These are phyloP conservation scores for Phytophthora pinifolia DNA, from an alignment of 352 stramenopile genomes.

Conservation along the genomic window DNA sequence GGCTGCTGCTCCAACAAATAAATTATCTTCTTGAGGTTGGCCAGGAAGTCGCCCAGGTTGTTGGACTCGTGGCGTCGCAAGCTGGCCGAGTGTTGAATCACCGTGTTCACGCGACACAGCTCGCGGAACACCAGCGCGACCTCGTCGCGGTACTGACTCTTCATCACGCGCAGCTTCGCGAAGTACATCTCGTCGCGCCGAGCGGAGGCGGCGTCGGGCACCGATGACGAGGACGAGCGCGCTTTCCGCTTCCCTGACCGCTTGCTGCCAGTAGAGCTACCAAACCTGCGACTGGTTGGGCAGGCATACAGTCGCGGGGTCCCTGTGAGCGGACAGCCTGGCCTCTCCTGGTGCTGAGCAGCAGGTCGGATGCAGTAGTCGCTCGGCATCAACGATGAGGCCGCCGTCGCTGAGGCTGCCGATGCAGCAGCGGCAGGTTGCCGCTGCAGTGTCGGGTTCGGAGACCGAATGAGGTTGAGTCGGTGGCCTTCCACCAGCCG, in stretches of 20 bases:
- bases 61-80: slow-evolving; percentile 77
- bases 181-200: slow-evolving; percentile 67
- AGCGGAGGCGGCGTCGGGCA: slow-evolving; percentile 3
- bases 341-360: slow-evolving; percentile 3
- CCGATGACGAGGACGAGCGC: slow-evolving; percentile 15
- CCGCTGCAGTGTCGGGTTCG: slow-evolving; percentile 9
- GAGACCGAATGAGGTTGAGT: slow-evolving; percentile 26
- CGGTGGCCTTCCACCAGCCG: slow-evolving; percentile 29
- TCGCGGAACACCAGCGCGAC: slow-evolving; percentile 80
- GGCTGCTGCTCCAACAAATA: slow-evolving; percentile 86
- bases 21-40: slow-evolving; percentile 90
- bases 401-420: not conserved
- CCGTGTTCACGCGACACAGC: slow-evolving; percentile 75
- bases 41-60: slow-evolving; percentile 78
- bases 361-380: slow-evolving; percentile 13
- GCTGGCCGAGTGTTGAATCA: slow-evolving; percentile 79
- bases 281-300: slow-evolving; percentile 14
- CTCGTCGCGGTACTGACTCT: slow-evolving; percentile 75
- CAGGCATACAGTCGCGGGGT: slow-evolving; percentile 9
- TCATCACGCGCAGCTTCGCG: slow-evolving; percentile 65
- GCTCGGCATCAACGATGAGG: slow-evolving; percentile 14
- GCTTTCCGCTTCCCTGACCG: slow-evolving; percentile 31
- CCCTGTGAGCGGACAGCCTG: slow-evolving; percentile 4
- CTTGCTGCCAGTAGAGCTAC: slow-evolving; percentile 20
- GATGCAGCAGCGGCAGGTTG: slow-evolving; percentile 3